phyloP scores from a whole-genome alignment of 2,329 filamentous ascomycete genomes.

The Xylaria sp. region DNA sequence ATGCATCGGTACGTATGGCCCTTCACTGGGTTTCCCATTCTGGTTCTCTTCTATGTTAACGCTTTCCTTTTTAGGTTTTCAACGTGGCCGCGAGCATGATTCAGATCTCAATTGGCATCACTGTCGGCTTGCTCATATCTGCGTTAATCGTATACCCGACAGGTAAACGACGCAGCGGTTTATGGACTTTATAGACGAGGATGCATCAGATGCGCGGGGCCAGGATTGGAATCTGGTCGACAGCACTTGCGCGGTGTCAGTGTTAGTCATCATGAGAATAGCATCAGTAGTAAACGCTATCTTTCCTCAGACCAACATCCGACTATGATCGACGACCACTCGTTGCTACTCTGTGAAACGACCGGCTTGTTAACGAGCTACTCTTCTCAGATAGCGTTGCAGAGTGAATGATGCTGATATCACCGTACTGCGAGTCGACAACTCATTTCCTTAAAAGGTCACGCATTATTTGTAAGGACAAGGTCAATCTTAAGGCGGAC shows the following conservation, averaged over 20 bases:
- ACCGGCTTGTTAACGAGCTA: too few relatives aligned
- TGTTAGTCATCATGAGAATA: too few relatives aligned
- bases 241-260: too few relatives aligned
- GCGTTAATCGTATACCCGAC: conserved; percentile 66
- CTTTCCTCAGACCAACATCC: too few relatives aligned
- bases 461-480: background rate
- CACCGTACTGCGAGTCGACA: background rate
- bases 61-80: conserved; percentile 50
- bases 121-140: conserved; percentile 69
- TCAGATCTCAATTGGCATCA: conserved; percentile 70
- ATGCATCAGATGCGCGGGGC: background rate
- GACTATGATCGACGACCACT: too few relatives aligned
- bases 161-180: conserved; percentile 67
- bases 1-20: conserved; percentile 33
- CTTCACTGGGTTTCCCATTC: too few relatives aligned
- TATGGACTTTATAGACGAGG: conserved; percentile 52
- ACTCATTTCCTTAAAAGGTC: background rate
- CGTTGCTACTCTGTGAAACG: too few relatives aligned
- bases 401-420: background rate
- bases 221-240: too few relatives aligned
- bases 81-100: conserved; percentile 68
- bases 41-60: conserved; percentile 14
- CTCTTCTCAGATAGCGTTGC: background rate
- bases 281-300: too few relatives aligned
- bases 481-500: background rate